Evolutionary conservation across 495 filamentous ascomycete species (phyloP).

Genomic region (Podospora appendiculata): DNA sequence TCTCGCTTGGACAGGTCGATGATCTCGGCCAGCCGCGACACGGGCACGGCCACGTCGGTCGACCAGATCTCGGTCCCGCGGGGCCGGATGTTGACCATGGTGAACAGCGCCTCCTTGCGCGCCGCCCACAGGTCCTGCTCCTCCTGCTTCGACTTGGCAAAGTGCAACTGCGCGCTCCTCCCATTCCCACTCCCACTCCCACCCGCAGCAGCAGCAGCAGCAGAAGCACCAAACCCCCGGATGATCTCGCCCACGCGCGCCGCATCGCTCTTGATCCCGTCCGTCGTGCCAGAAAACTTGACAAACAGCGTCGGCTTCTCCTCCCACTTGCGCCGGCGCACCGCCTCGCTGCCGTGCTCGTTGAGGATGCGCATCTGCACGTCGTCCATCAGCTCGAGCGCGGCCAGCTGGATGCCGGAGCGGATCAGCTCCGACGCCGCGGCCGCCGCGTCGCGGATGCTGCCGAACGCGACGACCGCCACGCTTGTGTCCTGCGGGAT

Average conservation of each 20-base stretch:
- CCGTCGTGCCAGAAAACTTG: conserved; percentile 38
- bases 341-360: conserved; percentile 48
- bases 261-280: conserved; percentile 30
- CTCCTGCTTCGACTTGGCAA: conserved; percentile 51
- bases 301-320: conserved; percentile 65
- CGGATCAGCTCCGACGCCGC: conserved; percentile 57
- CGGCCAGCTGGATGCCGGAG: conserved; percentile 58
- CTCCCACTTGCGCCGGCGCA: conserved; percentile 43
- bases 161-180: conserved; percentile 41
- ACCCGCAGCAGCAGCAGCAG: neutral
- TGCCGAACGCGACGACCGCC: conserved; percentile 56
- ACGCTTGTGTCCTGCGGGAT: conserved; percentile 57
- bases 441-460: conserved; percentile 53
- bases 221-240: conserved; percentile 32
- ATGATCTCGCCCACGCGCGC: conserved; percentile 32
- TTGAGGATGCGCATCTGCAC: conserved; percentile 69
- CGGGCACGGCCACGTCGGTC: conserved; percentile 64
- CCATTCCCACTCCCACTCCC: conserved; percentile 12
- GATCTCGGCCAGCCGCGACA: conserved; percentile 60
- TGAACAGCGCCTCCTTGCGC: conserved; percentile 60
- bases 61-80: conserved; percentile 55
- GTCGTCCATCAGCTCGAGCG: conserved; percentile 67
- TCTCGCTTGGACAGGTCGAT: conserved; percentile 61
- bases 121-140: conserved; percentile 59
- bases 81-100: conserved; percentile 37